A percentile compares a stretch with the other conserved stretches of the same genome.
Evolutionary conservation across 2,329 filamentous ascomycete genomes (phyloP).

Genomic region (Scolecobasidium constrictum): DNA sequence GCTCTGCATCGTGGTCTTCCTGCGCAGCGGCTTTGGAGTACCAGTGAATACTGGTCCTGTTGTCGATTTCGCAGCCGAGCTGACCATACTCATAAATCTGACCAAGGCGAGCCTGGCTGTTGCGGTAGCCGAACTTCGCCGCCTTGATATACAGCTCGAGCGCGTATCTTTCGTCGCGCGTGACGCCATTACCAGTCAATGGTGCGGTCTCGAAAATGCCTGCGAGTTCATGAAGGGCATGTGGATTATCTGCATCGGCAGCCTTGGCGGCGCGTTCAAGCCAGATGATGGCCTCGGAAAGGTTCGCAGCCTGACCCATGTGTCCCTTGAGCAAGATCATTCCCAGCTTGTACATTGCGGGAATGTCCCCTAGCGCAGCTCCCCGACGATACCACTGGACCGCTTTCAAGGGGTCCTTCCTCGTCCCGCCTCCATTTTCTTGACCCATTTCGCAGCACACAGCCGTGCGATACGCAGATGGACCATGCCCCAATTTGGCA

Average conservation of each 20-base stretch:
- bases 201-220: constrained; percentile 50
- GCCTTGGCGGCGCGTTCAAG: constrained; percentile 84
- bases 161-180: constrained; percentile 74
- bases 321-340: constrained; percentile 92
- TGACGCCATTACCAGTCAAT: constrained; percentile 61
- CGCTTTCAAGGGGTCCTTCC: constrained; percentile 82
- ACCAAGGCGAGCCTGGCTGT: constrained; percentile 82
- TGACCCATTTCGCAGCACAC: constrained; percentile 96
- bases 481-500: constrained; percentile 76
- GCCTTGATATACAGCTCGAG: constrained; percentile 74
- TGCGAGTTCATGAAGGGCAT: constrained; percentile 81
- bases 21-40: constrained; percentile 86
- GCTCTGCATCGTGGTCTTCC: constrained; percentile 86
- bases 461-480: constrained; percentile 84
- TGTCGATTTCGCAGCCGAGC: constrained; percentile 72
- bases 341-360: constrained; percentile 97
- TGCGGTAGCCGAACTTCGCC: constrained; percentile 85
- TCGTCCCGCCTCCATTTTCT: constrained; percentile 87
- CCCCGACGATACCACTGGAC: constrained; percentile 98
- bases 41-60: constrained; percentile 80
- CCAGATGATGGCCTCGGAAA: constrained; percentile 81
- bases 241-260: constrained; percentile 82
- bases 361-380: constrained; percentile 77
- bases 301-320: constrained; percentile 74
- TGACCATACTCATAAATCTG: constrained; percentile 83